phyloP scores from a whole-genome alignment of 2,329 filamentous ascomycete genomes.

The Phoma sp. region DNA sequence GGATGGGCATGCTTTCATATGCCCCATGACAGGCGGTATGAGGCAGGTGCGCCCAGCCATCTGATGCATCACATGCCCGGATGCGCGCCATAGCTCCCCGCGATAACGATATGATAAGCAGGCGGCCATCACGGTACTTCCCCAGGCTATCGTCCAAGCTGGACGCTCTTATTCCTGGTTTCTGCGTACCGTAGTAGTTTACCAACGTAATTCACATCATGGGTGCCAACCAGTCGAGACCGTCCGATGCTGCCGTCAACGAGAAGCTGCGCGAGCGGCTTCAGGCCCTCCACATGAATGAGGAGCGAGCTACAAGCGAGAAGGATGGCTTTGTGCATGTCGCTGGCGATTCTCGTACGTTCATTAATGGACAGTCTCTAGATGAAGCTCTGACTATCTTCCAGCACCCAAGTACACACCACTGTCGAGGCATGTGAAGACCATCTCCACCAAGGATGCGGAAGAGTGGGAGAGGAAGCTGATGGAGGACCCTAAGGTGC shows the following conservation, averaged over 20 bases:
- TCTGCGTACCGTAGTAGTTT: not conserved
- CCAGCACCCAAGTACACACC: constrained; percentile 39
- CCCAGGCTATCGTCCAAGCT: not conserved
- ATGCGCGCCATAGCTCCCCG: constrained; percentile 12
- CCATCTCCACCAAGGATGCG: constrained; percentile 61
- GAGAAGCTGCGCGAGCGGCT: constrained; percentile 52
- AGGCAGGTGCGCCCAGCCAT: constrained; percentile 9
- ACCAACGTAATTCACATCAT: constrained; percentile 28
- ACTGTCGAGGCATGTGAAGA: constrained; percentile 36
- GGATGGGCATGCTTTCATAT: not conserved
- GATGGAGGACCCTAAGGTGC: constrained; percentile 70
- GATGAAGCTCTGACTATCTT: not conserved
- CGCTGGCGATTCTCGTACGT: constrained; percentile 53
- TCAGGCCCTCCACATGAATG: constrained; percentile 55
- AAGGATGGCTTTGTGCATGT: constrained; percentile 64
- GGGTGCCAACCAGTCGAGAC: constrained; percentile 46
- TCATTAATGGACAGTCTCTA: not conserved
- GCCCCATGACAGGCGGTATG: constrained; percentile 6
- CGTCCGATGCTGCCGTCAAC: constrained; percentile 45
- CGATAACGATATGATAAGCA: constrained; percentile 17
- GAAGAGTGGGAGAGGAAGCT: constrained; percentile 68
- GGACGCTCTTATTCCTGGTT: constrained; percentile 5
- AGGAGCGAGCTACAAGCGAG: constrained; percentile 50
- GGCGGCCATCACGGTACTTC: constrained; percentile 16
- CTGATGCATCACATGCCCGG: constrained; percentile 17